These are phyloP conservation scores for Mortierella sp. DNA, from an alignment of 371 early-diverging fungal species.

Conservation along the genomic window DNA sequence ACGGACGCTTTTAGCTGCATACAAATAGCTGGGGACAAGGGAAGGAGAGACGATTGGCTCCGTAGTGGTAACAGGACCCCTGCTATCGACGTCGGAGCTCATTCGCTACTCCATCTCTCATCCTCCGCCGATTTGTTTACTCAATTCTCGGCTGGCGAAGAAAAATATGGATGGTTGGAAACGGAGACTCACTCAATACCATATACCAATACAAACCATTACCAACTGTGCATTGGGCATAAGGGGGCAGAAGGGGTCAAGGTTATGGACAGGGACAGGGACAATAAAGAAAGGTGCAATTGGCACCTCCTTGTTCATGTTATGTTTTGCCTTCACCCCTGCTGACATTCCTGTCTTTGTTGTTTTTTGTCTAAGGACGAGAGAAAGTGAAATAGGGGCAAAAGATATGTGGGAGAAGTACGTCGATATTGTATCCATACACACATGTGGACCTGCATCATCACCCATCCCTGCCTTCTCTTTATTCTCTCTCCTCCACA, in stretches of 20 bases:
- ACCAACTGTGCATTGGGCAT: conserved; percentile 1
- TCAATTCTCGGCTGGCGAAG: background rate
- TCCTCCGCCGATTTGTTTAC: background rate
- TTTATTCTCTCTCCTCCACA: conserved; percentile 5
- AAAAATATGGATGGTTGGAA: background rate
- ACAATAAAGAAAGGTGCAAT: background rate
- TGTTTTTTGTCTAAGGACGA: background rate
- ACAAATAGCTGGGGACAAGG: background rate
- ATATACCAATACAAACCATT: background rate
- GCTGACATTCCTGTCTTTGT: conserved; percentile 4
- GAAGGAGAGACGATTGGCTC: background rate
- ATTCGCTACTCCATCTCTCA: background rate
- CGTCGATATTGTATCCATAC: background rate
- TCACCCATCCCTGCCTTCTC: background rate
- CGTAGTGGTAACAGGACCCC: background rate
- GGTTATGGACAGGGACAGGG: no score
- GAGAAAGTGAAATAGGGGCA: background rate
- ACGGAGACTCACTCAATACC: background rate
- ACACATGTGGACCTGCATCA: conserved; percentile 6
- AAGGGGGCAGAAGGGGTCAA: background rate
- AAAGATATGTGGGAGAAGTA: conserved; percentile 5
- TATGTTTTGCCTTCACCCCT: background rate
- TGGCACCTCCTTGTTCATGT: background rate
- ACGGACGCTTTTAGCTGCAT: background rate
- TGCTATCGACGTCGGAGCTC: background rate